phyloP scores from a whole-genome alignment of 306 rosid species.

The Aeschynomene evenia region DNA sequence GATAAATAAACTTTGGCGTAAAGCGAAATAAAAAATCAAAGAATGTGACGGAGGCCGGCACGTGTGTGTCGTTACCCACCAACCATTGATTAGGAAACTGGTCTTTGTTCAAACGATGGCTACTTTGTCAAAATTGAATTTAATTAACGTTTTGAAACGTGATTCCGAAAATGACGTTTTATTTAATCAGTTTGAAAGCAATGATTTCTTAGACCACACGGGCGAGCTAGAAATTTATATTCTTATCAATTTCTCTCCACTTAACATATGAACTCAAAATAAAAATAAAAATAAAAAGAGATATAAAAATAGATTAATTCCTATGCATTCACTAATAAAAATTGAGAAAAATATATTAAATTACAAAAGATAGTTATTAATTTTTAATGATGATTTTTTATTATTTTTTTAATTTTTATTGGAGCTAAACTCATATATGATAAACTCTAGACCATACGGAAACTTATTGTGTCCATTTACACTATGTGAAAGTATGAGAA shows the following conservation, averaged over 20 bases:
- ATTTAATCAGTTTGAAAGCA: neutral
- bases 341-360: too few species aligned
- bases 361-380: too few species aligned
- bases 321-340: too few species aligned
- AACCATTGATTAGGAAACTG: conserved; percentile 7
- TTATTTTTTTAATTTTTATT: too few species aligned
- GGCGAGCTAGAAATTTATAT: neutral
- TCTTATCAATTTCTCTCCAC: conserved; percentile 9
- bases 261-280: neutral
- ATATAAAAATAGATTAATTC: too few species aligned
- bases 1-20: conserved; percentile 16
- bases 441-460: neutral
- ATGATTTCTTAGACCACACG: neutral
- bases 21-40: conserved; percentile 32
- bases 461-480: neutral
- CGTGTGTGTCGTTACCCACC: conserved; percentile 19
- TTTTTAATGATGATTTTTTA: too few species aligned
- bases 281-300: neutral
- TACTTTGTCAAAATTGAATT: neutral
- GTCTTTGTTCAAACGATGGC: conserved; percentile 32
- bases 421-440: too few species aligned
- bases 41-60: conserved; percentile 31
- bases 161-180: neutral
- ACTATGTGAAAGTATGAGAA: too few species aligned
- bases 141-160: neutral